Evolutionary conservation across 345 rosid species (phyloP).

Genomic region (Eucalyptus victrix): DNA sequence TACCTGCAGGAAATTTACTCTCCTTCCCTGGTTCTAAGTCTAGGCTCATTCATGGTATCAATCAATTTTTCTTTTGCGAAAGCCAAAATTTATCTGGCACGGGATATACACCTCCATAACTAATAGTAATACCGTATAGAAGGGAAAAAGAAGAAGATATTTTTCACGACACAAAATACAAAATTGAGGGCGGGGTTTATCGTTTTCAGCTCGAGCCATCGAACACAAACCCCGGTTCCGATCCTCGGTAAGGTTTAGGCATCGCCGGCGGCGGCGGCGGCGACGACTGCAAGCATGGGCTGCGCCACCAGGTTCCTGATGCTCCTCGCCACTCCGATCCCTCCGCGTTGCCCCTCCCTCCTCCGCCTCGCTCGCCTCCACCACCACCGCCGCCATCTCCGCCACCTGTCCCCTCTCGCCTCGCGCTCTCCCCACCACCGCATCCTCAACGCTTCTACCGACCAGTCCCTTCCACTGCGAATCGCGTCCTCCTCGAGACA

Average conservation of each 20-base stretch:
- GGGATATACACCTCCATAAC: background rate
- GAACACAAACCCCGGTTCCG: background rate
- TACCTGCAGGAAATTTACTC: too few relatives aligned
- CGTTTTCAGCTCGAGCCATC: background rate
- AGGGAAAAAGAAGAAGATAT: background rate
- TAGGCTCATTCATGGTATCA: too few relatives aligned
- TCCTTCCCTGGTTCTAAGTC: too few relatives aligned
- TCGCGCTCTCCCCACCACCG: background rate
- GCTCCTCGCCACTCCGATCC: slow-evolving; percentile 39
- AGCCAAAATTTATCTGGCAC: background rate
- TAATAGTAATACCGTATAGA: background rate
- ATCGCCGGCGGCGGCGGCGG: background rate
- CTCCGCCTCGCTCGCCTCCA: background rate
- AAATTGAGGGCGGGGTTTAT: background rate
- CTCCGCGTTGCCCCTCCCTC: background rate
- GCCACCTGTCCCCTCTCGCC: background rate
- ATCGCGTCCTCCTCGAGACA: background rate
- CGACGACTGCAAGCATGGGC: slow-evolving; percentile 19
- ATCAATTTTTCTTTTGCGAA: background rate
- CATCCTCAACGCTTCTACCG: background rate
- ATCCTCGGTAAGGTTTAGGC: background rate
- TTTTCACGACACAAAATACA: background rate
- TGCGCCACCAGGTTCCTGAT: slow-evolving; percentile 41
- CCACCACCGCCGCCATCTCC: background rate
- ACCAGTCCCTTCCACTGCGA: slow-evolving; percentile 5